phyloP scores from a whole-genome alignment of 306 rosid species.

The Hippophae tibetana region DNA sequence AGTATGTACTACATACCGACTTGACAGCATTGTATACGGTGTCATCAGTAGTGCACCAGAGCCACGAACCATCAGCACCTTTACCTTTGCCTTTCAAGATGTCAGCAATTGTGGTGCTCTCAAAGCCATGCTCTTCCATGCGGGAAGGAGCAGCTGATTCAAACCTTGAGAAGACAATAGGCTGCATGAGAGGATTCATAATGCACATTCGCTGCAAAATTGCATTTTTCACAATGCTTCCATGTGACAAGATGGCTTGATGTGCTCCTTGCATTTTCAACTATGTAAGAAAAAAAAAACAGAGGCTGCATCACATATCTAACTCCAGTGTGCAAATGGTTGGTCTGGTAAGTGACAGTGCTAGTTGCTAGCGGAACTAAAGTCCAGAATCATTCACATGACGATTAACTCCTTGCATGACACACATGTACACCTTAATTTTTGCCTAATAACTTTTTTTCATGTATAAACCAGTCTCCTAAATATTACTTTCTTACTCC shows the following conservation, averaged over 20 bases:
- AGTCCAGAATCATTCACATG: too few relatives aligned
- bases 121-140: slow-evolving; percentile 95
- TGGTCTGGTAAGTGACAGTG: too few relatives aligned
- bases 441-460: too few relatives aligned
- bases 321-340: background rate
- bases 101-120: slow-evolving; percentile 82
- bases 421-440: too few relatives aligned
- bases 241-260: slow-evolving; percentile 48
- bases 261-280: slow-evolving; percentile 72
- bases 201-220: slow-evolving; percentile 68
- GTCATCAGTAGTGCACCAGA: slow-evolving; percentile 93
- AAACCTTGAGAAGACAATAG: slow-evolving; percentile 48
- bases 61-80: slow-evolving; percentile 98
- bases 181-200: slow-evolving; percentile 65
- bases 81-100: slow-evolving; percentile 69
- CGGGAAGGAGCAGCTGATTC: slow-evolving; percentile 47
- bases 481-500: too few relatives aligned
- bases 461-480: too few relatives aligned
- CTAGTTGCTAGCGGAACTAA: too few relatives aligned
- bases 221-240: slow-evolving; percentile 54
- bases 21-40: slow-evolving; percentile 90
- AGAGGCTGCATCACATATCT: slow-evolving; percentile 6
- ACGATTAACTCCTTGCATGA: too few relatives aligned
- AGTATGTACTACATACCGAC: slow-evolving; percentile 53
- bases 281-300: slow-evolving; percentile 22